A percentile compares a stretch with the other conserved stretches of the same genome.
phyloP scores from a whole-genome alignment of 805 yeast species.

The Diddensiella transvaalensis region DNA sequence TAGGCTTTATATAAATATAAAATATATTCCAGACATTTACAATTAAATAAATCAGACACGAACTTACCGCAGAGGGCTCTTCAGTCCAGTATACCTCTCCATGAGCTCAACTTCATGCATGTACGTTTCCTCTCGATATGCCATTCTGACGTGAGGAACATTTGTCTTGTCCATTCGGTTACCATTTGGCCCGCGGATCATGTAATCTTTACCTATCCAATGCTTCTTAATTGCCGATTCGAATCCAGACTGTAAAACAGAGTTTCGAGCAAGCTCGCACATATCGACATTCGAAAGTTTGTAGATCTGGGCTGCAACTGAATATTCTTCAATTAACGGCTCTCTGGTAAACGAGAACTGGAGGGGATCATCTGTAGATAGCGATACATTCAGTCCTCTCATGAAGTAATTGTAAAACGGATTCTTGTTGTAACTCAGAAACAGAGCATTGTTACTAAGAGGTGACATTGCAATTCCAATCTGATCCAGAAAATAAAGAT shows the following conservation, averaged over 20 bases:
- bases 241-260: slow-evolving; percentile 92
- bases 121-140: slow-evolving; percentile 80
- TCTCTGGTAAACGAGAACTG: slow-evolving; percentile 97
- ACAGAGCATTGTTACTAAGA: slow-evolving; percentile 90
- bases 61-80: slow-evolving; percentile 8
- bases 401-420: slow-evolving; percentile 90
- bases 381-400: slow-evolving; percentile 88
- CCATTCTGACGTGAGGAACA: slow-evolving; percentile 84
- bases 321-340: slow-evolving; percentile 94
- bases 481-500: slow-evolving; percentile 88
- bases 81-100: slow-evolving; percentile 28
- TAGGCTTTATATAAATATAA: too few species aligned
- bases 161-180: slow-evolving; percentile 92
- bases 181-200: slow-evolving; percentile 61
- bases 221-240: slow-evolving; percentile 81
- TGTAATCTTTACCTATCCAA: slow-evolving; percentile 75
- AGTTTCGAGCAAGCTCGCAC: slow-evolving; percentile 93
- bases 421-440: slow-evolving; percentile 92
- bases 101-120: slow-evolving; percentile 58
- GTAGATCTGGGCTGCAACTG: slow-evolving; percentile 97
- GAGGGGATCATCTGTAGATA: slow-evolving; percentile 96
- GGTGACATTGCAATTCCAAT: slow-evolving; percentile 99
- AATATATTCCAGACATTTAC: too few species aligned
- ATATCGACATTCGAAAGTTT: slow-evolving; percentile 91
- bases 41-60: too few species aligned